phyloP scores from a whole-genome alignment of 2,329 filamentous ascomycete species.

The Rasamsonia emersonii region DNA sequence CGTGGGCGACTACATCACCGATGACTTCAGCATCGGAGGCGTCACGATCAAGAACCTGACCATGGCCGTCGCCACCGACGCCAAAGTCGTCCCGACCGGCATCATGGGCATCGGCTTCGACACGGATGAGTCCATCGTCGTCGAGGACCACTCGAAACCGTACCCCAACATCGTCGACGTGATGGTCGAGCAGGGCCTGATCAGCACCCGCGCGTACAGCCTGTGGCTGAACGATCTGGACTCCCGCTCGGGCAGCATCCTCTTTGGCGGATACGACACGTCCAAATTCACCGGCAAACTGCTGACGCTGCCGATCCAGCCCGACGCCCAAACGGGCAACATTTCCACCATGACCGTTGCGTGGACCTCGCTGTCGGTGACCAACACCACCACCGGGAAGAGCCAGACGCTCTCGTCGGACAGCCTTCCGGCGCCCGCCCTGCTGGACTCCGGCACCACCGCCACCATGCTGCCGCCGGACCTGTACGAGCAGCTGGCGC shows the following conservation, averaged over 20 bases:
- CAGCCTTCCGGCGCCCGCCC: slow-evolving; percentile 39
- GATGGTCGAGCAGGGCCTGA: slow-evolving; percentile 48
- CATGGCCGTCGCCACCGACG: slow-evolving; percentile 25
- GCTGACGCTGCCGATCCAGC: slow-evolving; percentile 50
- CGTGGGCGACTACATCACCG: slow-evolving; percentile 29
- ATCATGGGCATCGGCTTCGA: slow-evolving; percentile 35
- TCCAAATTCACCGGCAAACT: slow-evolving; percentile 61
- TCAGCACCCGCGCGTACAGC: slow-evolving; percentile 40
- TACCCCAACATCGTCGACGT: slow-evolving; percentile 57
- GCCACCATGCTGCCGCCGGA: slow-evolving; percentile 60
- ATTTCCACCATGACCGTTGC: slow-evolving; percentile 38
- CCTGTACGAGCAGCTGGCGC: slow-evolving; percentile 46
- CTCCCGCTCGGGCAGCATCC: slow-evolving; percentile 58
- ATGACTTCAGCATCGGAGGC: slow-evolving; percentile 25
- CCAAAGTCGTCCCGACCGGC: slow-evolving; percentile 16
- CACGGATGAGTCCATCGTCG: slow-evolving; percentile 14
- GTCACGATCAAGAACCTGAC: slow-evolving; percentile 28
- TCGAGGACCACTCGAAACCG: slow-evolving; percentile 12
- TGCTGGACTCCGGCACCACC: slow-evolving; percentile 69
- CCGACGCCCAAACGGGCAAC: slow-evolving; percentile 44
- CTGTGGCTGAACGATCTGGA: slow-evolving; percentile 40
- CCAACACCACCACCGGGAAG: slow-evolving; percentile 21
- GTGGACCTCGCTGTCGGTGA: slow-evolving; percentile 29
- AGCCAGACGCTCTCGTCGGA: slow-evolving; percentile 22
- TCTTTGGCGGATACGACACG: slow-evolving; percentile 75